Evolutionary conservation across 2,329 filamentous ascomycete species (phyloP).

Genomic region (Aureobasidium leucospermi): DNA sequence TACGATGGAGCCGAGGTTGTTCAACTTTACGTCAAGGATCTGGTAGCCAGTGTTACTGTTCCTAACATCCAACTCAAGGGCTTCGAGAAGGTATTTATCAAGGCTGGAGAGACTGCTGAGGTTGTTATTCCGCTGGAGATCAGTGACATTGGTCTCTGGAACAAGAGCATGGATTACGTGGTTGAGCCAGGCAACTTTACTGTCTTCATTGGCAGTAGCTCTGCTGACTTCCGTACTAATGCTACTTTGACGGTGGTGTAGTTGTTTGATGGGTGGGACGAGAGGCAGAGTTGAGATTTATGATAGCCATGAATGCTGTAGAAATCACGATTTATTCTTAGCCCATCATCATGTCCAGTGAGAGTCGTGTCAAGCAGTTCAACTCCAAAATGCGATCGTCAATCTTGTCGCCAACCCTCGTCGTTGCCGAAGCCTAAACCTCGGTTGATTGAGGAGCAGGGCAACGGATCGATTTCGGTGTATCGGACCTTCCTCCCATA

Average conservation of each 20-base stretch:
- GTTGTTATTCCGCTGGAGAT: conserved; percentile 46
- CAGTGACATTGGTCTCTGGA: conserved; percentile 48
- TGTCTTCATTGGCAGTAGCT: conserved; percentile 53
- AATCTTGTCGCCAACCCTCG: not conserved
- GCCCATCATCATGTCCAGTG: too few relatives aligned
- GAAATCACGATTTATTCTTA: too few relatives aligned
- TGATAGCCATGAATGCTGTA: not conserved
- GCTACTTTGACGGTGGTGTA: conserved; percentile 47
- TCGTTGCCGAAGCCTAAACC: not conserved
- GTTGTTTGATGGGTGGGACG: not conserved
- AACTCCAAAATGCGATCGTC: not conserved
- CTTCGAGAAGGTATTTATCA: conserved; percentile 58
- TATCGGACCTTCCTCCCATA: not conserved
- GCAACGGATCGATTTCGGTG: not conserved
- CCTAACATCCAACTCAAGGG: conserved; percentile 59
- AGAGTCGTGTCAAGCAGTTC: not conserved
- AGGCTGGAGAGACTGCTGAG: conserved; percentile 51
- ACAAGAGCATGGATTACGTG: conserved; percentile 59
- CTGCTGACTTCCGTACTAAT: conserved; percentile 49
- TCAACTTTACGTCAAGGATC: conserved; percentile 59
- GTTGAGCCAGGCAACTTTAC: conserved; percentile 65
- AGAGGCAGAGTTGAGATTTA: not conserved
- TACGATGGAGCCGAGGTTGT: conserved; percentile 59
- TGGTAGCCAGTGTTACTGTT: conserved; percentile 55
- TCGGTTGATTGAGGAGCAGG: not conserved